Evolutionary conservation across 2,329 filamentous ascomycete species (phyloP).

Genomic region (Xylariaceae sp.): DNA sequence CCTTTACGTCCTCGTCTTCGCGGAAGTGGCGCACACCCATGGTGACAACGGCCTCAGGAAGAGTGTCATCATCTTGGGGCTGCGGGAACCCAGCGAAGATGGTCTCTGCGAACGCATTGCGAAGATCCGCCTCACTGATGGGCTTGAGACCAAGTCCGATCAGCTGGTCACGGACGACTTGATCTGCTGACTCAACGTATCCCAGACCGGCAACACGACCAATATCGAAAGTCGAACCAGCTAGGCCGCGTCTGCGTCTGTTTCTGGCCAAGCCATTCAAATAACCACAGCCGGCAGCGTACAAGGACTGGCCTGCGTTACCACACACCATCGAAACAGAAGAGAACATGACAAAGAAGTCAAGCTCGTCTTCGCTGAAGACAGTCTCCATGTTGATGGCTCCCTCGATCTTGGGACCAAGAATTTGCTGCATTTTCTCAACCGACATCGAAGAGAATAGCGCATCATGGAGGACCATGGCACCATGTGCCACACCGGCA

Average conservation of each 20-base stretch:
- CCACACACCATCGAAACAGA: conserved; percentile 19
- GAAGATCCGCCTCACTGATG: conserved; percentile 11
- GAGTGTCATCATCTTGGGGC: neutral
- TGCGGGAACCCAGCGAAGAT: conserved; percentile 10
- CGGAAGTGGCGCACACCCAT: conserved; percentile 5
- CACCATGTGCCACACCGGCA: conserved; percentile 35
- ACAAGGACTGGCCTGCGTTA: conserved; percentile 9
- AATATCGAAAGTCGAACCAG: conserved; percentile 9
- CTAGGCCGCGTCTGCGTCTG: conserved; percentile 7
- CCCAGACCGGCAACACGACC: conserved; percentile 16
- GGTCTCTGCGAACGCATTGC: conserved; percentile 11
- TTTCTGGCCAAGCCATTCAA: conserved; percentile 1
- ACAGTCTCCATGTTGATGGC: conserved; percentile 27
- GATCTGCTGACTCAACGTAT: conserved; percentile 14
- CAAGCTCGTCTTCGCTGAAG: conserved; percentile 27
- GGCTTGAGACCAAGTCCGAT: conserved; percentile 4
- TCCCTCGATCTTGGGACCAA: conserved; percentile 33
- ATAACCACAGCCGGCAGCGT: conserved; percentile 6
- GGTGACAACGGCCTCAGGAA: conserved; percentile 5
- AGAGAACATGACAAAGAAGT: conserved; percentile 35
- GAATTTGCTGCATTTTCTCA: conserved; percentile 17
- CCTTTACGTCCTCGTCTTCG: conserved; percentile 14
- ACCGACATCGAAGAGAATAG: conserved; percentile 21
- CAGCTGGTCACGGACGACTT: conserved; percentile 4
- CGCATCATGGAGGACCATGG: conserved; percentile 34